These are phyloP conservation scores for Clonostachys chloroleuca DNA, from an alignment of 2,329 filamentous ascomycete genomes.

Conservation along the genomic window DNA sequence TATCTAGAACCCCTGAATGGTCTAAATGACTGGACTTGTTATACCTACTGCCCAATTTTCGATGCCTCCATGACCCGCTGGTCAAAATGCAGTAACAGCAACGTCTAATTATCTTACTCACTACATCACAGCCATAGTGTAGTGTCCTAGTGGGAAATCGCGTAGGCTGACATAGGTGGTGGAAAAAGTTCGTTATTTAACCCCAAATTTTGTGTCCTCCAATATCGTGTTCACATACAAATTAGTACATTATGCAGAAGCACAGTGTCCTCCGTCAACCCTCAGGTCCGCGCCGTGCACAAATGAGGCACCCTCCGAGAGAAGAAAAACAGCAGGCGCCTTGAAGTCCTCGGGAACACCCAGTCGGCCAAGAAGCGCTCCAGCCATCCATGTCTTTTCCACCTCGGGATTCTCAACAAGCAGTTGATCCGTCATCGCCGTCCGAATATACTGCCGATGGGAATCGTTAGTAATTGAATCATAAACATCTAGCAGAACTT, in stretches of 20 bases:
- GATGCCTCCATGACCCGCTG: no score
- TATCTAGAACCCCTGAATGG: no score
- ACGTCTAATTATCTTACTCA: no score
- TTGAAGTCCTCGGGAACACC: constrained; percentile 54
- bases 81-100: no score
- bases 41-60: no score
- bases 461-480: no score
- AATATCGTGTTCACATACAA: neutral
- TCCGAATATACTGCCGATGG: constrained; percentile 32
- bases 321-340: constrained; percentile 49
- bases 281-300: constrained; percentile 54
- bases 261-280: constrained; percentile 53
- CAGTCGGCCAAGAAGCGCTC: constrained; percentile 46
- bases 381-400: constrained; percentile 47
- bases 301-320: constrained; percentile 52
- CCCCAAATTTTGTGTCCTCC: neutral
- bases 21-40: no score
- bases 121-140: no score
- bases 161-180: neutral
- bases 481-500: no score
- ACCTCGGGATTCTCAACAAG: constrained; percentile 40
- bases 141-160: no score
- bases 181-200: neutral
- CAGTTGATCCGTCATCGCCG: constrained; percentile 40
- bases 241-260: constrained; percentile 16